Conservation (phyloP, 2,329 filamentous ascomycete species). For the Neocatenulostroma microsporum region DNA sequence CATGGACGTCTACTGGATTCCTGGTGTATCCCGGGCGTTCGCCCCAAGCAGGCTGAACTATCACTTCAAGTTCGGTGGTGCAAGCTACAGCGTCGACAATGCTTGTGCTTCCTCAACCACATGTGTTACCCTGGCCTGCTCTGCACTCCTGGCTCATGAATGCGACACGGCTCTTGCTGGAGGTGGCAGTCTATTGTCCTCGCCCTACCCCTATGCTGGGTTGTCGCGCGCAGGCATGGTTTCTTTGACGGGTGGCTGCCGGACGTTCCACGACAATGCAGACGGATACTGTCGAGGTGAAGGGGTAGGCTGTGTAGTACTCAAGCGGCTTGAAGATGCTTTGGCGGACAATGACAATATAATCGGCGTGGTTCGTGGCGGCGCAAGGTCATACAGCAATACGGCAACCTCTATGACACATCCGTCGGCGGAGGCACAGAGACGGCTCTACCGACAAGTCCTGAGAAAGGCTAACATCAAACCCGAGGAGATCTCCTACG, state of each 20-base stretch:
- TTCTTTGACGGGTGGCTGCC: conserved; percentile 67
- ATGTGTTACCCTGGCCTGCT: conserved; percentile 64
- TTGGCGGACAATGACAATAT: conserved; percentile 63
- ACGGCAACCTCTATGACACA: conserved; percentile 77
- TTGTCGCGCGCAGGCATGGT: conserved; percentile 70
- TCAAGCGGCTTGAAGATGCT: conserved; percentile 75
- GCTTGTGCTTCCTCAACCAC: conserved; percentile 69
- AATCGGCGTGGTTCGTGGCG: conserved; percentile 66
- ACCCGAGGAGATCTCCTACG: conserved; percentile 68
- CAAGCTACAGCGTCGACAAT: conserved; percentile 66
- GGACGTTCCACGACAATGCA: conserved; percentile 71
- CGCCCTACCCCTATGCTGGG: conserved; percentile 71
- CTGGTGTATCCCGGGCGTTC: conserved; percentile 55
- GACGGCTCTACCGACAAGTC: conserved; percentile 61
- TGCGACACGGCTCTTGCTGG: conserved; percentile 76
- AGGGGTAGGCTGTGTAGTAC: conserved; percentile 62
- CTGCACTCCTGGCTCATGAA: conserved; percentile 65
- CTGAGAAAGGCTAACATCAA: conserved; percentile 66
- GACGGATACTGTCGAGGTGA: conserved; percentile 80
- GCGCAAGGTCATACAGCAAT: conserved; percentile 73
- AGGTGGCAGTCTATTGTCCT: conserved; percentile 69
- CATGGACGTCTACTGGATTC: conserved; percentile 62
- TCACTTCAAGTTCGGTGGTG: conserved; percentile 68
- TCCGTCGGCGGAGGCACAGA: conserved; percentile 70
- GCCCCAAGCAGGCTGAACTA: conserved; percentile 63